Evolutionary conservation across 495 filamentous ascomycete genomes (phyloP).

Genomic region (Talaromyces ruber): DNA sequence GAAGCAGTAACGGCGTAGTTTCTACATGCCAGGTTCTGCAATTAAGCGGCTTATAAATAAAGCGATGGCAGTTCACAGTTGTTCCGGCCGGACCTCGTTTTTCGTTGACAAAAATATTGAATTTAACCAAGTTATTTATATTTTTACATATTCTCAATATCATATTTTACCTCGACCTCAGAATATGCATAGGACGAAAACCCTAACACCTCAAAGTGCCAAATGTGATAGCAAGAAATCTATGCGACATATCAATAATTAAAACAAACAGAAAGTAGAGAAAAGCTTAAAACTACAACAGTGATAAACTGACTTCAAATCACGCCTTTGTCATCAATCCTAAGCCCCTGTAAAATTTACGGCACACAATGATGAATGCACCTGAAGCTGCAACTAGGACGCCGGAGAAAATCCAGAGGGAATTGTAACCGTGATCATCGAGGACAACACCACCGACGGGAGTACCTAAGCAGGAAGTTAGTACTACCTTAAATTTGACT

Average conservation of each 20-base stretch:
- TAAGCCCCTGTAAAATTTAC: not conserved
- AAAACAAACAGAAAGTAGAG: not conserved
- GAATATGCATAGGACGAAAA: too few relatives aligned
- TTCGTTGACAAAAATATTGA: too few relatives aligned
- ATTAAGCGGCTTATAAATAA: too few relatives aligned
- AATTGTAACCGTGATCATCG: not conserved
- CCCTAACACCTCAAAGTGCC: not conserved
- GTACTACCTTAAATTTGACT: not conserved
- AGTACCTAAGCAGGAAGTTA: not conserved
- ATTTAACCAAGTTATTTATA: too few relatives aligned
- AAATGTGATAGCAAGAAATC: not conserved
- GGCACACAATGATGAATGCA: not conserved
- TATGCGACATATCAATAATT: too few relatives aligned
- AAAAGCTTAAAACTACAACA: not conserved
- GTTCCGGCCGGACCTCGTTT: too few relatives aligned
- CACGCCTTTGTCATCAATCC: not conserved
- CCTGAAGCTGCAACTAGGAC: slow-evolving; percentile 1
- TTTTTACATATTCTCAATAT: too few relatives aligned
- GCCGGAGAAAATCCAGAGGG: slow-evolving; percentile 1
- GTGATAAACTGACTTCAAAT: not conserved
- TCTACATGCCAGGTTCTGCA: too few relatives aligned
- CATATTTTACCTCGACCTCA: too few relatives aligned
- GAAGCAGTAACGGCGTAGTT: too few relatives aligned
- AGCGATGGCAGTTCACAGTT: too few relatives aligned
- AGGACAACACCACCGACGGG: slow-evolving; percentile 5